Percentiles rank a stretch among this genome's conserved stretches.
phyloP scores from a whole-genome alignment of 2,329 filamentous ascomycete species.

The Rhynchosporium secalis region DNA sequence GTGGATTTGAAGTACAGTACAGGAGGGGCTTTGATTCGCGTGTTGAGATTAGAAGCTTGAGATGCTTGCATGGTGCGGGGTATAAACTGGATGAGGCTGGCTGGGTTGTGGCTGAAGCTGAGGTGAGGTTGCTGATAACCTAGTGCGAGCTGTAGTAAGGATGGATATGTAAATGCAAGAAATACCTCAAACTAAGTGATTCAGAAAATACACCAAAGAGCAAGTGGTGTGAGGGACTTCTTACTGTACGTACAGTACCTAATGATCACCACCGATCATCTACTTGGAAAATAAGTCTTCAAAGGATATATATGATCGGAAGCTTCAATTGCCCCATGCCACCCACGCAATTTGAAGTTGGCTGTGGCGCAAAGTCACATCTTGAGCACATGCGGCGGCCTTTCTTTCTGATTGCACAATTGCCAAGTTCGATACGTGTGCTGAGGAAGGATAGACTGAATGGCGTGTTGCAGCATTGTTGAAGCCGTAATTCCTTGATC shows the following conservation, averaged over 20 bases:
- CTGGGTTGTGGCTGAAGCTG: background rate
- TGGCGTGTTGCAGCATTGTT: no score
- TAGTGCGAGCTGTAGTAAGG: no score
- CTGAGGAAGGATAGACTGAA: background rate
- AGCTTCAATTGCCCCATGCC: background rate
- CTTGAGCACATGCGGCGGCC: background rate
- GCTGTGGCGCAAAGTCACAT: background rate
- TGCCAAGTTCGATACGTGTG: background rate
- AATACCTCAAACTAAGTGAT: background rate
- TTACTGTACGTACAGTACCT: background rate
- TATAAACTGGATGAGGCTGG: background rate
- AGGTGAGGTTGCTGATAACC: background rate
- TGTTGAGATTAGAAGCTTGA: background rate
- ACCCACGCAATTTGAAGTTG: background rate
- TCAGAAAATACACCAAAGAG: background rate
- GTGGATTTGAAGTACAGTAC: background rate
- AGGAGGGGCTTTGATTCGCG: background rate
- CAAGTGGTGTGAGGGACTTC: background rate
- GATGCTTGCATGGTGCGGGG: slow-evolving; percentile 15
- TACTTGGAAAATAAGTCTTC: no score
- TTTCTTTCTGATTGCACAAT: slow-evolving; percentile 5
- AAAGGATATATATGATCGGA: no score
- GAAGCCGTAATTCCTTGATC: no score
- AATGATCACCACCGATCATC: background rate
- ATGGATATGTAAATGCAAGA: background rate